A percentile compares a stretch with the other conserved stretches of the same genome.
phyloP scores from a whole-genome alignment of 441 rosid genomes.

The Biscutella auriculata region DNA sequence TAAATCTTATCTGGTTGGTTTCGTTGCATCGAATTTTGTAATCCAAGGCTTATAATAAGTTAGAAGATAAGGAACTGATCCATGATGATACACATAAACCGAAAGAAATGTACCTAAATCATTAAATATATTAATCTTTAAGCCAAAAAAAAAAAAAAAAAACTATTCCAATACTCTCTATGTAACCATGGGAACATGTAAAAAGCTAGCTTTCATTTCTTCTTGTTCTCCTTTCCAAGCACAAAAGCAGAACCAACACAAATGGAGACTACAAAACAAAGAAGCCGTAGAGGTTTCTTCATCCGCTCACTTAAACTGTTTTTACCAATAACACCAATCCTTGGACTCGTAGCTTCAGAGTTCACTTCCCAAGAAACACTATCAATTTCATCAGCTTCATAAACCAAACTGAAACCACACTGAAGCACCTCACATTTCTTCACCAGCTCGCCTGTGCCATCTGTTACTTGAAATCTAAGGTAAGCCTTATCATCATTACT shows the following conservation, averaged over 20 bases:
- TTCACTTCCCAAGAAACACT: neutral
- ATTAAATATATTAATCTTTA: no score
- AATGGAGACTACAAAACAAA: neutral
- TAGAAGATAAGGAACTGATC: no score
- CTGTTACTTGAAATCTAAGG: slow-evolving; percentile 5
- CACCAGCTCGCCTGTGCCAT: neutral
- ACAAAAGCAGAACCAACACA: neutral
- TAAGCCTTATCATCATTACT: slow-evolving; percentile 2
- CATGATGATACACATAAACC: no score
- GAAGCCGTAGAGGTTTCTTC: neutral
- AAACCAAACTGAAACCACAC: neutral
- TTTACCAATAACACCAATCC: neutral
- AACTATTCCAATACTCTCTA: no score
- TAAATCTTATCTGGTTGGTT: no score
- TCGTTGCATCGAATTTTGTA: no score
- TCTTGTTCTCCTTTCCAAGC: neutral
- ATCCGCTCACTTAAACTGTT: neutral
- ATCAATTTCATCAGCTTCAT: neutral
- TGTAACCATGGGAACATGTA: no score
- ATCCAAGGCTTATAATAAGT: no score
- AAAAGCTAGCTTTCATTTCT: no score
- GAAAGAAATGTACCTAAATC: no score
- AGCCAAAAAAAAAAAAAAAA: no score
- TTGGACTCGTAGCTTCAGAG: neutral
- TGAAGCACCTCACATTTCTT: neutral